Conservation (phyloP, 2,329 filamentous ascomycete genomes). For the Penicillium sp. region DNA sequence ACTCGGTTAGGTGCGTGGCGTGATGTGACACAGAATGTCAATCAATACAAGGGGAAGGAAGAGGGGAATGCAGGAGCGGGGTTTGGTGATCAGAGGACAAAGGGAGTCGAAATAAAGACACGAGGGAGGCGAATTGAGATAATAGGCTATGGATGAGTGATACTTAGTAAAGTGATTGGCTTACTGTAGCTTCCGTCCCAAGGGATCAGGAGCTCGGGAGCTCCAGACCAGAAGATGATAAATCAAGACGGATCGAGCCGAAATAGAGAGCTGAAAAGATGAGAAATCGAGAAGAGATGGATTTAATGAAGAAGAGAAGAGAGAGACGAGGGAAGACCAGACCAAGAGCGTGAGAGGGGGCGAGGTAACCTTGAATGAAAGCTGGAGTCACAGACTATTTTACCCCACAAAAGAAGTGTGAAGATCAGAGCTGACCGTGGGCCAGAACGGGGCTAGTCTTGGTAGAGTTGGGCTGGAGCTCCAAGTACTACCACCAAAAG, state of each 20-base stretch:
- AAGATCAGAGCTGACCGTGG: conserved; percentile 27
- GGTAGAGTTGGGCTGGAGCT: background rate
- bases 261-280: conserved; percentile 3
- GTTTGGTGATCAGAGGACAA: conserved; percentile 3
- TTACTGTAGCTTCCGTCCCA: conserved; percentile 6
- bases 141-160: background rate
- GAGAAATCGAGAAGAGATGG: background rate
- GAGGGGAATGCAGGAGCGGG: conserved; percentile 2
- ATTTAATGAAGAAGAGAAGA: conserved; percentile 8
- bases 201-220: background rate
- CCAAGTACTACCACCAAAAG: background rate
- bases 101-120: background rate
- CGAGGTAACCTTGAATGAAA: background rate
- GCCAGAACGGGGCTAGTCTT: conserved; percentile 25
- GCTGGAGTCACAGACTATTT: conserved; percentile 17
- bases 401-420: conserved; percentile 23
- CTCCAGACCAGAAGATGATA: background rate
- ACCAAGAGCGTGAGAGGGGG: background rate
- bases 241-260: background rate
- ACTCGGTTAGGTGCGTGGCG: conserved; percentile 6
- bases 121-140: conserved; percentile 4
- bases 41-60: conserved; percentile 1
- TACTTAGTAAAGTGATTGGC: background rate
- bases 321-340: conserved; percentile 9
- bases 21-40: conserved; percentile 11